Evolutionary conservation across 225 moss, liverwort and hornwort species (phyloP), one percentile per base, ranked within the genome.

Genomic region (Thuidium tamariscinum): DNA sequence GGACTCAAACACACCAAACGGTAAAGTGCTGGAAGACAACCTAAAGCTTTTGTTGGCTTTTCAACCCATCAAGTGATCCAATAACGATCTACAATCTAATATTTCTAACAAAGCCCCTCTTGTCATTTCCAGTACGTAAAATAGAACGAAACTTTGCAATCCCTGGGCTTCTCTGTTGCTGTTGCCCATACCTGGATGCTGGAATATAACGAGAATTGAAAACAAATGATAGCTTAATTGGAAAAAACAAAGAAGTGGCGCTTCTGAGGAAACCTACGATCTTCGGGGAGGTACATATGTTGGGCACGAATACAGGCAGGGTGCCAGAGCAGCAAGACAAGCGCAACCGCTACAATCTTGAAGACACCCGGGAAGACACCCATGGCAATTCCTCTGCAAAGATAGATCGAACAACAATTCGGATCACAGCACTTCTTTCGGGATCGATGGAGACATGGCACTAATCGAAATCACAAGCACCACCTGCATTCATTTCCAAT

Each of bases 201-300:
- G 20, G 30, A 34, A 27, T 26, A 12, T 46, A 20, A 34, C 7
- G 16, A 13, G 9, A 22, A 60, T 6, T 39, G 59, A 49, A 77
- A 60, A 79, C 56, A 55, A 56, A 36, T 37, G 30, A 57, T 63
- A 56, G 29, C 48, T n/a, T n/a, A n/a, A n/a, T 51, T 22, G 13
- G 55, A 3, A 32, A 70, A 84, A 48, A 5, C n/a, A 51, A 39
- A 18, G 41, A 59, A 18, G 41, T 12, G 29, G 29, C 10, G 66
- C 26, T 57, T 44, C 26, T 54, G 16, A 16, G 60, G 48, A 79
- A 46, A 83, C 89, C 7, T 83, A 86, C 89, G 21, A 49, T 86
- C 86, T 7, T 13, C 9, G 2, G 0, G 0, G 15, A 11, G 1
- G 83, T 79, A 82, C 1, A 42, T 4, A 0, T 22, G 1, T 5